Conservation (phyloP, 495 filamentous ascomycete species). For the Talaromyces borbonicus region DNA sequence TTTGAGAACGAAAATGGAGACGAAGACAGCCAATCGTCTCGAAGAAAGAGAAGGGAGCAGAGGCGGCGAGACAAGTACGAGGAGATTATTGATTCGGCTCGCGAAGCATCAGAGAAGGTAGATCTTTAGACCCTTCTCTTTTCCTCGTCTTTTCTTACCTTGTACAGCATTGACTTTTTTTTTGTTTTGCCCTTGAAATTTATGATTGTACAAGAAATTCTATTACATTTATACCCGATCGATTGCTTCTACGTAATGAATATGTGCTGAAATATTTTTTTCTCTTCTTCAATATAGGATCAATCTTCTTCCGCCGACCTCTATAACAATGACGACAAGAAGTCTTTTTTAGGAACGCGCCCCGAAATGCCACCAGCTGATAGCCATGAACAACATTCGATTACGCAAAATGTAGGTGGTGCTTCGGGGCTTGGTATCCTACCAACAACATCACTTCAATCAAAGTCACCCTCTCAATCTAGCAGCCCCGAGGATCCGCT, state of each 20-base stretch:
- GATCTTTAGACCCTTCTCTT: slow-evolving; percentile 26
- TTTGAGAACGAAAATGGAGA: slow-evolving; percentile 11
- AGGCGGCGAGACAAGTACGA: slow-evolving; percentile 30
- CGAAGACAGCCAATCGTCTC: slow-evolving; percentile 21
- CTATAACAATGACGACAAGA: slow-evolving; percentile 23
- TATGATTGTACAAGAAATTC: slow-evolving; percentile 7
- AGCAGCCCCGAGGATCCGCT: background rate
- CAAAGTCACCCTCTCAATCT: too few species aligned
- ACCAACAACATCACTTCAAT: slow-evolving; percentile 11
- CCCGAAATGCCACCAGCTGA: slow-evolving; percentile 33
- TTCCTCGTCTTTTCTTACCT: slow-evolving; percentile 12
- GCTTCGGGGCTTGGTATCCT: slow-evolving; percentile 29
- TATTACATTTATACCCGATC: slow-evolving; percentile 8
- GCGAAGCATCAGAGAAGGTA: slow-evolving; percentile 36
- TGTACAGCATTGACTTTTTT: slow-evolving; percentile 13
- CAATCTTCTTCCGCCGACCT: slow-evolving; percentile 9
- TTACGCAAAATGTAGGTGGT: slow-evolving; percentile 13
- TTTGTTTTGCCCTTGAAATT: background rate
- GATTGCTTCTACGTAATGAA: slow-evolving; percentile 11
- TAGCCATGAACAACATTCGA: background rate
- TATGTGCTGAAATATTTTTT: slow-evolving; percentile 29
- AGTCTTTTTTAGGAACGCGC: slow-evolving; percentile 43
- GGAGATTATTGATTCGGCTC: slow-evolving; percentile 25
- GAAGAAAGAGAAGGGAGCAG: slow-evolving; percentile 30
- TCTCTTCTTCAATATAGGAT: slow-evolving; percentile 31